Evolutionary conservation across 768 basidiomycete genomes (phyloP).

Genomic region (Lactarius evosmus): DNA sequence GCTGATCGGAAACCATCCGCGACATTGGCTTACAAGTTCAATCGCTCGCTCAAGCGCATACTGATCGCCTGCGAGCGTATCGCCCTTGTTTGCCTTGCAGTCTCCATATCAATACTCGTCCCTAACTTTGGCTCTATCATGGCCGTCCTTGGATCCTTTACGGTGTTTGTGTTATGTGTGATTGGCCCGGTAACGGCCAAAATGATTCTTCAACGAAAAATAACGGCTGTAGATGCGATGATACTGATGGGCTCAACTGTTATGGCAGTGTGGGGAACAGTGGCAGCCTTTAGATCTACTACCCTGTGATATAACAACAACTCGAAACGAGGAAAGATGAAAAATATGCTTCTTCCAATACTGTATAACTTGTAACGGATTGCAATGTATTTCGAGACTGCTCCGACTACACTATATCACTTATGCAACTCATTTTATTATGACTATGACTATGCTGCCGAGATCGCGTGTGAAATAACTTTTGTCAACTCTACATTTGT

Average conservation of each 20-base stretch:
- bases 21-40: conserved; percentile 33
- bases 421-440: conserved; percentile 12
- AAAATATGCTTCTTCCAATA: background rate
- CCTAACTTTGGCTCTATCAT: conserved; percentile 81
- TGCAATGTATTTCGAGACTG: background rate
- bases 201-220: conserved; percentile 51
- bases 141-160: conserved; percentile 91
- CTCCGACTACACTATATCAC: conserved; percentile 8
- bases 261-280: conserved; percentile 80
- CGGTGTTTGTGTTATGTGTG: conserved; percentile 58
- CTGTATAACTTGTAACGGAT: background rate
- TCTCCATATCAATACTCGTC: conserved; percentile 66
- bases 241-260: conserved; percentile 50
- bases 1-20: conserved; percentile 22
- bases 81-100: conserved; percentile 54
- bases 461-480: conserved; percentile 68
- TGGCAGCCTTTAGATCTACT: conserved; percentile 53
- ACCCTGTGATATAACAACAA: background rate
- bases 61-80: conserved; percentile 55
- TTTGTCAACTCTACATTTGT: conserved; percentile 60
- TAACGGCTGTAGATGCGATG: conserved; percentile 49
- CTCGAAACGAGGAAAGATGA: background rate
- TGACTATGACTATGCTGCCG: conserved; percentile 41
- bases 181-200: conserved; percentile 70
- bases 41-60: conserved; percentile 37